Evolutionary conservation across 1,284 basidiomycete species (phyloP).

Genomic region (Cutaneotrichosporon cyanovorans): DNA sequence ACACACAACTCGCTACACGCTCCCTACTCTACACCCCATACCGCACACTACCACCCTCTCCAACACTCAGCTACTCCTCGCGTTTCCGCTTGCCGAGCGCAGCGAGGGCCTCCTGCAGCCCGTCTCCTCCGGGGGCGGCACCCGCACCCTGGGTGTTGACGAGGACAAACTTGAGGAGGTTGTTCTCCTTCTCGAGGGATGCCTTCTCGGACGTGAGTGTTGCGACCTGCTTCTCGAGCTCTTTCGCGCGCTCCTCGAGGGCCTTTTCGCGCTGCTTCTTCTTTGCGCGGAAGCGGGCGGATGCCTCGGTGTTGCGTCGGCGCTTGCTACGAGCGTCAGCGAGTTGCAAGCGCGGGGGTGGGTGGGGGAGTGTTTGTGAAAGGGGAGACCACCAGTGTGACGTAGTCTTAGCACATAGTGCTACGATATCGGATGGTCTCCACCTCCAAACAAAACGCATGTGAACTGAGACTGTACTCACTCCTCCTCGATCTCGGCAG

Average conservation of each 20-base stretch:
- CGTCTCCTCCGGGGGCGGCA: conserved; percentile 32
- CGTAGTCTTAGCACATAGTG: background rate
- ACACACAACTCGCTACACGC: too few relatives aligned
- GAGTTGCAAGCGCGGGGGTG: background rate
- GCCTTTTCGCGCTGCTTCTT: conserved; percentile 97
- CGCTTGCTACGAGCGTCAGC: conserved; percentile 54
- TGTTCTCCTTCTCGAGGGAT: conserved; percentile 82
- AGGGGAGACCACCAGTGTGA: background rate
- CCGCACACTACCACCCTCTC: background rate
- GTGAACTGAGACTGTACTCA: conserved; percentile 23
- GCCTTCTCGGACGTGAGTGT: conserved; percentile 88
- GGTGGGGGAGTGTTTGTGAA: background rate
- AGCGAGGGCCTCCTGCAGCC: conserved; percentile 28
- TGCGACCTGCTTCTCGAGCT: conserved; percentile 72
- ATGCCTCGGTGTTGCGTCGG: conserved; percentile 88
- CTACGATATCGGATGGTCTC: too few relatives aligned
- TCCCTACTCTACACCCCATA: too few relatives aligned
- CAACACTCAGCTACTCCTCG: conserved; percentile 18
- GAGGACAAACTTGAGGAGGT: conserved; percentile 87
- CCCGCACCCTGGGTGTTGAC: conserved; percentile 67
- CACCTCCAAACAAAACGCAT: too few relatives aligned
- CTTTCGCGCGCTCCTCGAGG: conserved; percentile 74
- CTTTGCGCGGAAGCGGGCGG: conserved; percentile 94
- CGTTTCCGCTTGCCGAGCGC: conserved; percentile 31
- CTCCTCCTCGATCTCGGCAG: conserved; percentile 36